These are phyloP conservation scores for Gossypium armourianum DNA, from an alignment of 441 rosid species.

Conservation along the genomic window DNA sequence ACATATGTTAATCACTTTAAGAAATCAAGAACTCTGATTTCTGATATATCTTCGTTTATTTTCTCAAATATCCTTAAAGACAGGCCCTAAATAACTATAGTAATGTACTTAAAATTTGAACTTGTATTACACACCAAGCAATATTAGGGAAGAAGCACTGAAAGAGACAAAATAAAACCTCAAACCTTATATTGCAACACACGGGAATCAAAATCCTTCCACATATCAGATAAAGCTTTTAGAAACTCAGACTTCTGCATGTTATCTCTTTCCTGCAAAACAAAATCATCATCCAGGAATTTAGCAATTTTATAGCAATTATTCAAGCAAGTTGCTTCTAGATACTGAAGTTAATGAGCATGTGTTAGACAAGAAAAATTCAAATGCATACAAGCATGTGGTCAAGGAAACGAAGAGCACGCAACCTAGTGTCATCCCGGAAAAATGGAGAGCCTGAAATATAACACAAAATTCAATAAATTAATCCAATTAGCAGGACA, in stretches of 20 bases:
- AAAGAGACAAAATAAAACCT: constrained; percentile 5
- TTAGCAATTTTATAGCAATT: not conserved
- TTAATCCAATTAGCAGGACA: not conserved
- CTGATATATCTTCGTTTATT: not conserved
- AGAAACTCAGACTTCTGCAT: constrained; percentile 96
- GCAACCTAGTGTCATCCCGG: constrained; percentile 83
- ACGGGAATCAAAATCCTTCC: constrained; percentile 95
- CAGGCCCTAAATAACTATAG: not conserved
- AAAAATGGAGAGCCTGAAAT: constrained; percentile 76
- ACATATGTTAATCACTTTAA: not conserved
- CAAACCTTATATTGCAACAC: constrained; percentile 91
- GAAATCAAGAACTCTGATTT: not conserved
- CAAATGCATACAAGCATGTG: constrained; percentile 78
- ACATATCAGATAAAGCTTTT: constrained; percentile 93
- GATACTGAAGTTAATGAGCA: constrained; percentile 4
- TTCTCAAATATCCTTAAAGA: not conserved
- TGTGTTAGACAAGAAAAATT: constrained; percentile 11
- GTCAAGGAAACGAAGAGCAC: constrained; percentile 96
- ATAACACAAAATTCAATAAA: constrained; percentile 15
- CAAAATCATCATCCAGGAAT: constrained; percentile 12
- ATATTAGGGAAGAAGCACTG: not conserved
- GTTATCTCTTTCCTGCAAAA: constrained; percentile 78
- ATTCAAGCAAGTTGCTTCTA: constrained; percentile 1
- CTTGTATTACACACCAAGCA: not conserved
- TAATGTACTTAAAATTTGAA: not conserved